These are phyloP conservation scores for Buxus sempervirens DNA, from an alignment of 164 flowering plant genomes.

Conservation along the genomic window DNA sequence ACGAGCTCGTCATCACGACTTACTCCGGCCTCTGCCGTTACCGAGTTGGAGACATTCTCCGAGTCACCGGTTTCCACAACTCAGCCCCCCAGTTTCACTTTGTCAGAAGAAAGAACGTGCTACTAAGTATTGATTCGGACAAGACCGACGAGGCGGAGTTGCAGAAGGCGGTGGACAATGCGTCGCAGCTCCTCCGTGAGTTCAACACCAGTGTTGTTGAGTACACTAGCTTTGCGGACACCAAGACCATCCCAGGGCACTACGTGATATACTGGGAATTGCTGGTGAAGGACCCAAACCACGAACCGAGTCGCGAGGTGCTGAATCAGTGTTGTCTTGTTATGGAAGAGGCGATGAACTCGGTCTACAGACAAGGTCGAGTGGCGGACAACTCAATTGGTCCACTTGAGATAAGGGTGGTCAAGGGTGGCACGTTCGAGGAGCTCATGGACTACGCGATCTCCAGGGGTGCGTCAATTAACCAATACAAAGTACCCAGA, in stretches of 20 bases:
- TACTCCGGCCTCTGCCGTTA: slow-evolving; percentile 41
- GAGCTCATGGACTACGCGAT: slow-evolving; percentile 52
- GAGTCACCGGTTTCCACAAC: slow-evolving; percentile 40
- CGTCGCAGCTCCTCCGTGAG: slow-evolving; percentile 22
- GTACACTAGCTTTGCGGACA: slow-evolving; percentile 41
- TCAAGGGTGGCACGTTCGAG: slow-evolving; percentile 39
- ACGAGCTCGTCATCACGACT: slow-evolving; percentile 44
- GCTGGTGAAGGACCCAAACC: slow-evolving; percentile 16
- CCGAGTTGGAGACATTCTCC: slow-evolving; percentile 44
- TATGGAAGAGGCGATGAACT: slow-evolving; percentile 36
- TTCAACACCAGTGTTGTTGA: slow-evolving; percentile 30
- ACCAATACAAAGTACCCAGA: slow-evolving; percentile 47
- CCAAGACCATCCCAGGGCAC: slow-evolving; percentile 38
- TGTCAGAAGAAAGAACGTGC: slow-evolving; percentile 37
- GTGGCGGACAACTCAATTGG: slow-evolving; percentile 38
- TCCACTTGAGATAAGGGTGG: slow-evolving; percentile 42
- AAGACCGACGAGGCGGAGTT: slow-evolving; percentile 45
- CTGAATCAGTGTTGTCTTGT: slow-evolving; percentile 30
- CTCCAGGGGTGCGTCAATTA: slow-evolving; percentile 47
- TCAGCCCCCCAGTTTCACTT: slow-evolving; percentile 43
- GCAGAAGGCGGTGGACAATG: slow-evolving; percentile 35
- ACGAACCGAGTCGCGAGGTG: slow-evolving; percentile 15
- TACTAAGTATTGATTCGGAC: slow-evolving; percentile 44
- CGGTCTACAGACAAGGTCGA: slow-evolving; percentile 37
- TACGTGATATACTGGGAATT: slow-evolving; percentile 49